Base-by-base conservation (phyloP, 768 basidiomycete species). In the Collybiopsis confluens region DNA sequence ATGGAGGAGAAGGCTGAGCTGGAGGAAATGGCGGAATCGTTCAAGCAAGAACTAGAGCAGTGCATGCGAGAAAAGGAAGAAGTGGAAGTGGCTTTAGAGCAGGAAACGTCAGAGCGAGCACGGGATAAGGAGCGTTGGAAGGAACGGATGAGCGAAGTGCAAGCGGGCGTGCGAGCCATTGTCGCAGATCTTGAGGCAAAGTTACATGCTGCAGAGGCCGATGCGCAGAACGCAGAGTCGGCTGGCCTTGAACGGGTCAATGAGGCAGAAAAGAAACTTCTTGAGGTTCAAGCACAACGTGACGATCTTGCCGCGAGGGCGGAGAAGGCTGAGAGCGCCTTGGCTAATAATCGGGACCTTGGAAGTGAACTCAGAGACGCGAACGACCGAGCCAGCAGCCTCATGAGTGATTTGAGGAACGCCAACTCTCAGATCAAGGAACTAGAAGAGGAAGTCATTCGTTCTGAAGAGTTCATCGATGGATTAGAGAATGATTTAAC, bases 111-210 rank as follows among this genome's bases (percentile, higher is more conserved):
- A 20, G 86, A 79, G 45, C 74, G 88, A n/a, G 68, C 75, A 11
- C 73, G 74, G 47, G 88, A 90, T 62, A 86, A 85, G 56, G 81
- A 83, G 26, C 70, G 81, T 41, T 92, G 85, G 83, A 81, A 80
- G 59, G 80, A 79, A 47, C 75, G 86, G 42, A 88, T 91, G 81
- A 60, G 58, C 8, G 88, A 89, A 55, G 85, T 89, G 8, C 84
- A 90, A 65, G 72, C 71, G 46, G 86, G 85, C 3, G 88, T 89
- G 24, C 78, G 80, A 35, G 80, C 70, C 8, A 85, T 91, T 54
- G 73, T 92, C 18, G 68, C 69, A n/a, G 80, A 82, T 46, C 67
- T 92, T 54, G 87, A 90, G 68, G 60, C 61, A 56, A 83, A 79
- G 58, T 61, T 80, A 2, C 71, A 69, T 40, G 72, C 69, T 33